Evolutionary conservation across 2,329 filamentous ascomycete species (phyloP).

Genomic region (Periconia sp.): DNA sequence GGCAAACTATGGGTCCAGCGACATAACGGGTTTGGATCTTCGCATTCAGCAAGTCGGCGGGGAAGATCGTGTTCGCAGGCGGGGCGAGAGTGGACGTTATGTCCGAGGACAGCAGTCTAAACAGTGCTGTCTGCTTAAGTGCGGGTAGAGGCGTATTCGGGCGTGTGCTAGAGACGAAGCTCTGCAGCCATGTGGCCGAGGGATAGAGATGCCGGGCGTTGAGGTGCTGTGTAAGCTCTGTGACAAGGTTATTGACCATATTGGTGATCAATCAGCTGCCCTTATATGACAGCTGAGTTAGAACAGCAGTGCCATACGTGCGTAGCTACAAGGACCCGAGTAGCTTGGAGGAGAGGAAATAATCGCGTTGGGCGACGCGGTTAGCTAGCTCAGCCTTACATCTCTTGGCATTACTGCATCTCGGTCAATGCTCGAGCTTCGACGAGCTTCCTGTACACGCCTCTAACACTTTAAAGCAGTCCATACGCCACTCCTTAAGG

Average conservation of each 20-base stretch:
- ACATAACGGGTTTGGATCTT: constrained; percentile 64
- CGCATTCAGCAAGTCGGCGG: constrained; percentile 62
- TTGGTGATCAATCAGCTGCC: constrained; percentile 11
- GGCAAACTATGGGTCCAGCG: constrained; percentile 70
- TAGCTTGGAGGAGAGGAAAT: too few relatives aligned
- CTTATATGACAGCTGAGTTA: neutral
- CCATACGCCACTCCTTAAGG: too few relatives aligned
- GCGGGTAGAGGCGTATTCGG: constrained; percentile 69
- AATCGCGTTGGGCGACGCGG: constrained; percentile 23
- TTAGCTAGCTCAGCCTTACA: constrained; percentile 15
- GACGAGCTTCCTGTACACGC: too few relatives aligned
- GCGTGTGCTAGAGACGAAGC: constrained; percentile 63
- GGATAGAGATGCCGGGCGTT: constrained; percentile 61
- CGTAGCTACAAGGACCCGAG: too few relatives aligned
- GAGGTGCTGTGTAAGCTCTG: constrained; percentile 60
- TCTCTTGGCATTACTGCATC: constrained; percentile 26
- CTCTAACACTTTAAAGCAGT: too few relatives aligned
- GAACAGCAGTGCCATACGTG: too few relatives aligned
- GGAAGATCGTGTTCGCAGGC: constrained; percentile 57
- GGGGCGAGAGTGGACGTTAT: constrained; percentile 66
- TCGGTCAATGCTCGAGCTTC: too few relatives aligned
- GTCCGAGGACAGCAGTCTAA: constrained; percentile 80
- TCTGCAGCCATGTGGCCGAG: constrained; percentile 67
- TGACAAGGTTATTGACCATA: constrained; percentile 35
- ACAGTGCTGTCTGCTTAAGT: constrained; percentile 78